Base-by-base conservation (phyloP, 768 basidiomycete genomes). In the Podaxis rugospora region DNA sequence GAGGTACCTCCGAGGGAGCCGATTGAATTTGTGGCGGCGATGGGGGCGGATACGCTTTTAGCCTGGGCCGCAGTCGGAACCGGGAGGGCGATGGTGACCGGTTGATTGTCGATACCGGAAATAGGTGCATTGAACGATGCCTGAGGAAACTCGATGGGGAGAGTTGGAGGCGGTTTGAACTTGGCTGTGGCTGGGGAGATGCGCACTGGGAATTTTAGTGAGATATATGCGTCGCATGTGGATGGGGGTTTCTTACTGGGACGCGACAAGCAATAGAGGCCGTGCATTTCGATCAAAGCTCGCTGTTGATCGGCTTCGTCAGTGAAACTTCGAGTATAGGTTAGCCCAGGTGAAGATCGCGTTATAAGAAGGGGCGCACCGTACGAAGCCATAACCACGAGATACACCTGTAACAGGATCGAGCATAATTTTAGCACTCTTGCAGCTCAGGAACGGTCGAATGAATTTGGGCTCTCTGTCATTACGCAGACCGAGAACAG, bases 381-480 rank as follows among this genome's bases (percentile, higher is more conserved):
- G 83, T 40, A 97, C 94, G 69, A 96, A 96, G 28, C 94, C 94
- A 72, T 95, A 96, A 3, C 94, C 94, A 63, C 92, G 82, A 28
- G 91, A 93, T 21, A 93, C 85, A 16, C 93, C 93, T 4, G 93
- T 93, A 21, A 89, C 83, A 1, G 94, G 93, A 72, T 95, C 93
- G 51, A 93, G 77, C 93, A 95, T 95, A 65, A 93, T 96, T 78
- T 94, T 95, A 32, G 95, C 95, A 71, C 93, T 95, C 78, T 93
- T 94, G 75, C 93, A 95, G 71, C 92, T 95, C 39, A 85, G 74
- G 75, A 96, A 97, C 2, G 93, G 92, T 6, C 87, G 83, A 57
- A 95, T 93, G 65, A 93, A 90, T 71, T 92, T 91, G 18, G 93
- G 92, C 71, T 91, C 91, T 60, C 92, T 82, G 70, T 94, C 92